phyloP scores from a whole-genome alignment of 2,329 filamentous ascomycete genomes.

The Exophiala sp. region DNA sequence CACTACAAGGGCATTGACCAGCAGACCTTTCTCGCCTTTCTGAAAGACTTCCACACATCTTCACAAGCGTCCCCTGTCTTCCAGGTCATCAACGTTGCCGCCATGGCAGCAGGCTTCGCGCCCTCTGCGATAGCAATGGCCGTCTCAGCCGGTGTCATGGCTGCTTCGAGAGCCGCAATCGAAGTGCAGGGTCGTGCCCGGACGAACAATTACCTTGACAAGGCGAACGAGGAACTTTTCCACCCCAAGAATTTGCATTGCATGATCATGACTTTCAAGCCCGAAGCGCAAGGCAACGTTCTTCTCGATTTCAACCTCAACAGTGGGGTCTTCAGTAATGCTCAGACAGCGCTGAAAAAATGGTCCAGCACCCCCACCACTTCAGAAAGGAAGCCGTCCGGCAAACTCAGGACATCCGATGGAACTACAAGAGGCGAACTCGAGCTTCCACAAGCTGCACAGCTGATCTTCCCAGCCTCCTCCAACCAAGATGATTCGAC shows the following conservation, averaged over 20 bases:
- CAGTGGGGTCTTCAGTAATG: too few species aligned
- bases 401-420: too few species aligned
- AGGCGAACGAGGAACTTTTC: conserved; percentile 55
- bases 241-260: conserved; percentile 53
- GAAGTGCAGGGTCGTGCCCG: conserved; percentile 27
- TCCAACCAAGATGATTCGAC: too few species aligned
- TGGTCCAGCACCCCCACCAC: too few species aligned
- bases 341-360: too few species aligned
- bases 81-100: conserved; percentile 8
- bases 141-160: conserved; percentile 7
- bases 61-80: conserved; percentile 5
- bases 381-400: too few species aligned
- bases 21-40: conserved; percentile 44
- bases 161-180: conserved; percentile 19
- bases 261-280: conserved; percentile 53
- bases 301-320: background rate
- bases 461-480: too few species aligned
- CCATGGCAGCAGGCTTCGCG: conserved; percentile 5
- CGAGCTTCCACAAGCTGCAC: too few species aligned
- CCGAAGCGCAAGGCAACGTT: conserved; percentile 29
- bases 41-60: conserved; percentile 43
- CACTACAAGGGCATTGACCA: too few species aligned
- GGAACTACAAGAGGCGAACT: too few species aligned
- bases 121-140: conserved; percentile 4
- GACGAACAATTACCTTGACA: conserved; percentile 53